Base-by-base conservation (phyloP, 345 rosid species). In the Isatis tinctoria region DNA sequence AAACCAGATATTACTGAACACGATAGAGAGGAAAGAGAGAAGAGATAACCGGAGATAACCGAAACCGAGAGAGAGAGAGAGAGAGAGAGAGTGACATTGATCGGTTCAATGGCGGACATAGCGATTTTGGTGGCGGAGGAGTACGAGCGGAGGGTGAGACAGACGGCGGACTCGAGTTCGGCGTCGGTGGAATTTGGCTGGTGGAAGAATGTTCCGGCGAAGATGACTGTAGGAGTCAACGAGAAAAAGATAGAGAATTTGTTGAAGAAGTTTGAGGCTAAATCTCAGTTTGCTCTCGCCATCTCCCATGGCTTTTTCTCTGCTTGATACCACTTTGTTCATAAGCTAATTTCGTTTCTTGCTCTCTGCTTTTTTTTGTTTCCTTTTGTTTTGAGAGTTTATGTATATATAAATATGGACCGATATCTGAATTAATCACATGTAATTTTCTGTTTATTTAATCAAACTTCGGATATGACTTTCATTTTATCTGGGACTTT, bases 121-220 rank as follows among this genome's bases (percentile, higher is more conserved):
- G 80, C 80, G 20, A 66, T 77, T 59, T 58, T 77, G 40, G 80
- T 77, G 56, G 80, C 68, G 57, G 80, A 77, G 67, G 80, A 77
- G 73, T 77, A 77, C 30, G 76, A 77, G 49, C 4, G 80, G 20
- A 58, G 76, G 52, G 43, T 77, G 30, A 53, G 7, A 6, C 72
- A 37, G 48, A 47, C 67, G 53, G 24, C 76, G 56, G 73, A 28
- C 28, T 48, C 61, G 13, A 33, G 5, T 41, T 13, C 60, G 4
- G 13, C 80, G 39, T 24, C 69, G 67, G 22, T 5, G 24, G 79
- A 44, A 8, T 53, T 62, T 24, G 68, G 49, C 52, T 48, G 28
- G 67, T 16, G 39, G 72, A 71, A 65, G n/a, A n/a, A 48, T n/a
- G 7, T 58, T 8, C 76, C 80, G 57, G 67, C 61, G 73, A 77